Base-by-base conservation (phyloP, 768 basidiomycete species). In the Peribolospora baueri region DNA sequence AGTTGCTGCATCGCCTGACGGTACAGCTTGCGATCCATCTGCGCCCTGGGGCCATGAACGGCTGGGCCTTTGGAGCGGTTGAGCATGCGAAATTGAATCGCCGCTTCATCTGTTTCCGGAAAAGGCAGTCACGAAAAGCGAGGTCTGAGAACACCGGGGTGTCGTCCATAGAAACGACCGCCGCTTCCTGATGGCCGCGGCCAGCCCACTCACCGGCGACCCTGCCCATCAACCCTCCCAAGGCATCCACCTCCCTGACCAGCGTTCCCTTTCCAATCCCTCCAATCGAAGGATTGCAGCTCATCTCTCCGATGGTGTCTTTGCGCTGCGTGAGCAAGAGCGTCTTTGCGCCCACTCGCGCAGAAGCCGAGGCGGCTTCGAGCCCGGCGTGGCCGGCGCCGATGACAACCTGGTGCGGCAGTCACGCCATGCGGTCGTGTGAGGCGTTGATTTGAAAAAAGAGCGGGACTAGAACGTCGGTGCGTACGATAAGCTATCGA, bases 351-450 rank as follows among this genome's bases (percentile, higher is more conserved):
- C 87, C 85, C 0, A 80, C 76, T 48, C 87, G 73, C 1, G 87
- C 85, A 11, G 86, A 74, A 3, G 81, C 87, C 5, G 85, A 76
- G 0, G 87, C 86, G 1, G 87, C 87, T 65, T 91, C 87, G 61
- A 84, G 86, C 1, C 87, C 87, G 40, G 87, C 87, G 70, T 91
- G 87, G 3, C 87, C 87, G 3, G 82, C 87, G 38, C 87, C 87
- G 60, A 91, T 84, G 40, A 91, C 73, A 61, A 84, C 13, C 73
- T 70, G 25, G 25, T 25, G 25, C 25, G 25, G 25, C 1, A 25
- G 25, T n/a, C n/a, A n/a, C n/a, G n/a, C n/a, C n/a, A n/a, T n/a
- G n/a, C n/a, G n/a, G n/a, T n/a, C n/a, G n/a, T 25, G 25, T 25
- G 25, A 25, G 25, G 1, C 25, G 25, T 25, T 25, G 25, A 25